phyloP scores from a whole-genome alignment of 192 early-diverging fungal genomes.

The Backusella mclennaniae region DNA sequence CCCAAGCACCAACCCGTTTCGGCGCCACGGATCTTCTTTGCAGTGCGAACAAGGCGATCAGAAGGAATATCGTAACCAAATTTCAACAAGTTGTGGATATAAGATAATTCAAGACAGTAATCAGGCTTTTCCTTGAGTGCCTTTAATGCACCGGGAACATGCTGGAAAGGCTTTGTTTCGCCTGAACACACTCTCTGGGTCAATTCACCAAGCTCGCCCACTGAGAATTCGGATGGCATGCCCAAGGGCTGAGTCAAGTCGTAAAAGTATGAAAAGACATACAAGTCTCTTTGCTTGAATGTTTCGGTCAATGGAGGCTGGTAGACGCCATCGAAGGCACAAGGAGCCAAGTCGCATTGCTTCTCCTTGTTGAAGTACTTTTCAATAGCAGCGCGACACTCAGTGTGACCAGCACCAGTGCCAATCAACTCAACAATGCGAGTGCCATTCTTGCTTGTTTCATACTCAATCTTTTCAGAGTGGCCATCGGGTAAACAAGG shows the following conservation, averaged over 20 bases:
- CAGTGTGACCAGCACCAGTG: constrained; percentile 50
- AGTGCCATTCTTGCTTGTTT: background rate
- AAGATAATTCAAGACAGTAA: constrained; percentile 90
- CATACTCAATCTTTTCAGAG: constrained; percentile 41
- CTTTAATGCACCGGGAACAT: constrained; percentile 52
- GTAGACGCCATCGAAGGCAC: constrained; percentile 92
- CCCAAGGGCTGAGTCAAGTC: constrained; percentile 79
- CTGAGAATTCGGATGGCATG: constrained; percentile 68
- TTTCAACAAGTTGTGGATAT: constrained; percentile 79
- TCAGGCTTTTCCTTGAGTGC: constrained; percentile 55
- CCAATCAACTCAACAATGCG: constrained; percentile 46
- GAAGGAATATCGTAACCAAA: constrained; percentile 82
- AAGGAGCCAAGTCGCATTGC: constrained; percentile 59
- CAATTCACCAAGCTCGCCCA: constrained; percentile 66
- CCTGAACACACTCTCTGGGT: constrained; percentile 71
- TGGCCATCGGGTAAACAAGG: constrained; percentile 68
- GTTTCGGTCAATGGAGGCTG: constrained; percentile 74
- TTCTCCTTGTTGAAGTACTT: constrained; percentile 77
- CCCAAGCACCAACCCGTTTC: constrained; percentile 98
- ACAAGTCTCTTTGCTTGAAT: constrained; percentile 77
- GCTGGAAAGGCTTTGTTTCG: constrained; percentile 41
- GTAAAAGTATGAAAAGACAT: constrained; percentile 96
- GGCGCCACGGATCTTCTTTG: constrained; percentile 91
- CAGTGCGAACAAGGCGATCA: constrained; percentile 67
- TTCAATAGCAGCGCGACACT: constrained; percentile 54